phyloP scores from a whole-genome alignment of 75 land plant genomes.

The Cupressus sempervirens region DNA sequence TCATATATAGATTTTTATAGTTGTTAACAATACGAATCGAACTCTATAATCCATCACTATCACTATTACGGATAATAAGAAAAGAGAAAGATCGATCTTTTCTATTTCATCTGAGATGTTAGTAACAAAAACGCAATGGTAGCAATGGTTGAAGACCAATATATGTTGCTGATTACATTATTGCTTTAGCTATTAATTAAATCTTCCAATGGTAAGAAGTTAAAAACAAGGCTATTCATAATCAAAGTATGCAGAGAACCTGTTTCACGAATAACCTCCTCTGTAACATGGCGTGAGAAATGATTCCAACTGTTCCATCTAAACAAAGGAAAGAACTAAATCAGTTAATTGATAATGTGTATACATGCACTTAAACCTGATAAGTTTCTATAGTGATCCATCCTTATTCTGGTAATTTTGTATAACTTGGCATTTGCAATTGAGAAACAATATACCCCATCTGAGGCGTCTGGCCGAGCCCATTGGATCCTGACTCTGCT shows the following conservation, averaged over 20 bases:
- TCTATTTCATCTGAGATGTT: too few relatives aligned
- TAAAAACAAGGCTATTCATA: background rate
- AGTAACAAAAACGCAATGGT: too few relatives aligned
- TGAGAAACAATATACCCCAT: background rate
- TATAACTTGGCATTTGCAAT: background rate
- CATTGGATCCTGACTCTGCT: background rate
- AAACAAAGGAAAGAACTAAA: background rate
- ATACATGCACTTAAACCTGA: background rate
- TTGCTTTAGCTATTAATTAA: background rate
- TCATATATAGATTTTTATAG: too few relatives aligned
- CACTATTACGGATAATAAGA: too few relatives aligned
- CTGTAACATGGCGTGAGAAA: slow-evolving; percentile 57
- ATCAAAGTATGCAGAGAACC: background rate
- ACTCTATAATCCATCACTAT: too few relatives aligned
- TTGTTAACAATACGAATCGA: too few relatives aligned
- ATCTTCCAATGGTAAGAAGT: background rate
- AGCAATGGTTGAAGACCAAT: background rate
- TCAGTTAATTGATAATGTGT: background rate
- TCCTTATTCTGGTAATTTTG: background rate
- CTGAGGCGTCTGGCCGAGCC: background rate
- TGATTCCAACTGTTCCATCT: slow-evolving; percentile 97
- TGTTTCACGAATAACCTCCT: slow-evolving; percentile 37
- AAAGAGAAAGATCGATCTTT: too few relatives aligned
- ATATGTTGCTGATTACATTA: background rate
- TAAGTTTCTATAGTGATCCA: background rate